Base-by-base conservation (phyloP, 192 early-diverging fungal genomes). In the Gigaspora rosea region DNA sequence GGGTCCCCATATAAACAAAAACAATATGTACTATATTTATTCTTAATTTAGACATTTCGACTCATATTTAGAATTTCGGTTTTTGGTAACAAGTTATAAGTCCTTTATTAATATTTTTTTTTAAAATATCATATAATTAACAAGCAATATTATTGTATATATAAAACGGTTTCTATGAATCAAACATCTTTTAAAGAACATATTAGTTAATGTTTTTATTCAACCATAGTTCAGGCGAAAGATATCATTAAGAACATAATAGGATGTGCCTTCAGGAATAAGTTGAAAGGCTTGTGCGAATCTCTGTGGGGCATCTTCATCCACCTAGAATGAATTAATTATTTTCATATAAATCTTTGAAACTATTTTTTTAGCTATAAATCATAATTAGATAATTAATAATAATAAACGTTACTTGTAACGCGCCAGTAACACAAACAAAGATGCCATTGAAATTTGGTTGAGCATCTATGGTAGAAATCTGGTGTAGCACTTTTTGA, bases 211-310 rank as follows among this genome's bases (percentile, higher is more conserved):
- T n/a, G 8, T 27, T 61, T 70, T 52, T 58, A 12, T 65, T 78
- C 87, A 89, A 50, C 85, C 89, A 51, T 94, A 94, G 82, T 90
- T 91, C 50, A 94, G 85, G 59, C 92, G 90, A 84, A 94, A 94
- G 56, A 94, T 82, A 78, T 93, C 92, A 85, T 97, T 95, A 86
- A 82, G 94, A 33, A 97, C 86, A 82, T 91, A 96, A 86, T 89
- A 96, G 48, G 82, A 82, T 15, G 68, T 35, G 20, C 80, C 80
- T 41, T 96, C 92, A 16, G 93, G 88, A 65, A 95, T 86, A 77
- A 97, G 88, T 66, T 94, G 90, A 88, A 97, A 97, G 20, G 89
- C 89, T 86, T 97, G 94, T 33, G 89, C 82, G 81, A 94, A 97
- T 71, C 89, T 81, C 85, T 89, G 86, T 36, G 95, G 90, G 73